Evolutionary conservation across 495 filamentous ascomycete genomes (phyloP), one percentile per base, ranked within the genome.

Genomic region (Saxophila tyrrhenica): DNA sequence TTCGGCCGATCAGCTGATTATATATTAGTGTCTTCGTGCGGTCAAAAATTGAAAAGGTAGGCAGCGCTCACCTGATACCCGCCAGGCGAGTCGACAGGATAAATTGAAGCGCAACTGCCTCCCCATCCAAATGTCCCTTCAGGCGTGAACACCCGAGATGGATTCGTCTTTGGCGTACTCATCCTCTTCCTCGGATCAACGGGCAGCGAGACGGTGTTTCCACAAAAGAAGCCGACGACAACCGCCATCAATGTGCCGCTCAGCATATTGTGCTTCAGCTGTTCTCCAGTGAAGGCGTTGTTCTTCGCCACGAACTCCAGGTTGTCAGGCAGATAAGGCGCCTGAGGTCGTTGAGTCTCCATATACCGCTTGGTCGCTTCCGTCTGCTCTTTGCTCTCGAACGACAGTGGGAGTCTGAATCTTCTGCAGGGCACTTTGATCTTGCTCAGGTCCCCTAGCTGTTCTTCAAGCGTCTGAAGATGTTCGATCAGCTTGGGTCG

Each of bases 121-220:
- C 78, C 80, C 70, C 76, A 76, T 1, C 66, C 67, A 0, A 80
- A 71, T 2, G 72, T 74, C 1, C 79, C 78, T 15, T 72, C 75
- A 0, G 78, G 78, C 0, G 79, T 83, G 52, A 73, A 79, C 1
- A 77, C 71, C 2, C 79, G 70, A 3, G 71, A 76, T 2, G 79
- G 79, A 52, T 83, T 83, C 63, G 73, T 72, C 62, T 83, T 83
- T 7, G 75, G 77, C 35, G 70, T 70, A n/a, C 66, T 70, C 53
- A 82, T 71, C 10, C 75, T 64, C 20, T 76, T 67, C 0, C 73
- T 67, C 0, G 79, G 79, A 62, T 82, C 76, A 13, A 78, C 67
- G 0, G 79, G 79, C n/a, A 80, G 64, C 17, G 73, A 67, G 2
- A 78, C 61, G 2, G 80, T 76, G 7, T 74, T 69, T 7, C 74